A percentile compares a stretch with the other conserved stretches of the same genome.
Conservation (phyloP, 2,329 filamentous ascomycete species). For the Colletotrichum chrysophilum region DNA sequence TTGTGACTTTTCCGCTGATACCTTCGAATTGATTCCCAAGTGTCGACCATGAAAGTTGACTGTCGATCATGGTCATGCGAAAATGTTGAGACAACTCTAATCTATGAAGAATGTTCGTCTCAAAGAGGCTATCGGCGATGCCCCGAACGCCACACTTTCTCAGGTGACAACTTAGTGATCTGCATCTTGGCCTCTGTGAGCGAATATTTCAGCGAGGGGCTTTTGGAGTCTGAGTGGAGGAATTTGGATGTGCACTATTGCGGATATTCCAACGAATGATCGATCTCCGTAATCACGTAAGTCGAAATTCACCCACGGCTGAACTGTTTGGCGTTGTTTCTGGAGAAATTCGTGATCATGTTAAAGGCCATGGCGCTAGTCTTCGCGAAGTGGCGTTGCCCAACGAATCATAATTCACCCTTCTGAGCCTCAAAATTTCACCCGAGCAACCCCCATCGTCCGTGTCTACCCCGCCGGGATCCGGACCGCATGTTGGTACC, state of each 20-base stretch:
- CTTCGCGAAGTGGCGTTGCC: not conserved
- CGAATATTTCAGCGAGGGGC: not conserved
- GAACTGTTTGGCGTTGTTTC: not conserved
- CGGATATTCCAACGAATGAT: not conserved
- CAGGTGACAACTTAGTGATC: not conserved
- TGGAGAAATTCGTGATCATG: not conserved
- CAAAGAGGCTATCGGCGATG: not conserved
- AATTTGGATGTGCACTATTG: not conserved
- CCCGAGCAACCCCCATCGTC: not conserved
- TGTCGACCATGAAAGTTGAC: too few relatives aligned
- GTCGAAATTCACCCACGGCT: not conserved
- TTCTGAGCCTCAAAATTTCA: not conserved
- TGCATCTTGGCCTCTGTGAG: not conserved
- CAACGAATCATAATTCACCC: constrained; percentile 12
- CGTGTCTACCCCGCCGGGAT: not conserved
- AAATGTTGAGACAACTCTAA: too few relatives aligned
- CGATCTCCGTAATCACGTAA: not conserved
- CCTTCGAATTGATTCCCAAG: too few relatives aligned
- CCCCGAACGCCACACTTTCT: not conserved
- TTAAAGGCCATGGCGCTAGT: not conserved
- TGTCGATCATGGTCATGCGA: too few relatives aligned
- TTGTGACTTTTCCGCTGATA: too few relatives aligned
- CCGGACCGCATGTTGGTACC: not conserved
- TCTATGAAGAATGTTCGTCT: too few relatives aligned
- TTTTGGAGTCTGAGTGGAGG: not conserved